Evolutionary conservation across 805 yeast genomes (phyloP).

Genomic region (Henningerozyma blattae): DNA sequence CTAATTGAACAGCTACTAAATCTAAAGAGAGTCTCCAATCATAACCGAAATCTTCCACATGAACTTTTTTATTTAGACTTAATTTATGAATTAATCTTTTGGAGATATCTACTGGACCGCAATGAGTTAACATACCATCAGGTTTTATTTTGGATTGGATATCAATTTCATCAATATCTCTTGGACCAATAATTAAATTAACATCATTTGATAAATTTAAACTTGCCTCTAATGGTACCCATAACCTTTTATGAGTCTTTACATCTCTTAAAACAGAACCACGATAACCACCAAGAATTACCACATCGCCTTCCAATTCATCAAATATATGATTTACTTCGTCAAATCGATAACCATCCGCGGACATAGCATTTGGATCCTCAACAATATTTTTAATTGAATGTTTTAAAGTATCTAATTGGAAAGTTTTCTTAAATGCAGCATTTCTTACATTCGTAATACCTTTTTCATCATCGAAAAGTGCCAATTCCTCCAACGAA

Average conservation of each 20-base stretch:
- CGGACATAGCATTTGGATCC: slow-evolving; percentile 11
- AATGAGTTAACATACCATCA: slow-evolving; percentile 65
- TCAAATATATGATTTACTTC: slow-evolving; percentile 29
- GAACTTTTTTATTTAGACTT: slow-evolving; percentile 41
- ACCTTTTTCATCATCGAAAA: slow-evolving; percentile 42
- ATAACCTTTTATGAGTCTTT: slow-evolving; percentile 50
- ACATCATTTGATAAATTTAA: slow-evolving; percentile 33
- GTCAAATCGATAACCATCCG: slow-evolving; percentile 15
- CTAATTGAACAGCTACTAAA: slow-evolving; percentile 39
- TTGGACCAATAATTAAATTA: slow-evolving; percentile 44
- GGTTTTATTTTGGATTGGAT: slow-evolving; percentile 47
- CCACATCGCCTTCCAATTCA: slow-evolving; percentile 63
- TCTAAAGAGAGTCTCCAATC: slow-evolving; percentile 82
- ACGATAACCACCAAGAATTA: slow-evolving; percentile 79
- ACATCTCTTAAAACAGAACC: slow-evolving; percentile 68
- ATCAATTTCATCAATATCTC: slow-evolving; percentile 50
- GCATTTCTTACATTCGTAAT: slow-evolving; percentile 55
- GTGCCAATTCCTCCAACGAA: slow-evolving; percentile 50
- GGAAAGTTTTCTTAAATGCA: slow-evolving; percentile 56
- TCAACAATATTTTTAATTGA: slow-evolving; percentile 13
- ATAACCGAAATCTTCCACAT: slow-evolving; percentile 70
- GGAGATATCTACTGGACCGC: slow-evolving; percentile 81
- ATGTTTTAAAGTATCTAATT: slow-evolving; percentile 29
- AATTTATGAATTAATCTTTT: slow-evolving; percentile 46
- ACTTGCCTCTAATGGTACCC: slow-evolving; percentile 87